Base-by-base conservation (phyloP, 805 yeast species). In the Candida maesae region DNA sequence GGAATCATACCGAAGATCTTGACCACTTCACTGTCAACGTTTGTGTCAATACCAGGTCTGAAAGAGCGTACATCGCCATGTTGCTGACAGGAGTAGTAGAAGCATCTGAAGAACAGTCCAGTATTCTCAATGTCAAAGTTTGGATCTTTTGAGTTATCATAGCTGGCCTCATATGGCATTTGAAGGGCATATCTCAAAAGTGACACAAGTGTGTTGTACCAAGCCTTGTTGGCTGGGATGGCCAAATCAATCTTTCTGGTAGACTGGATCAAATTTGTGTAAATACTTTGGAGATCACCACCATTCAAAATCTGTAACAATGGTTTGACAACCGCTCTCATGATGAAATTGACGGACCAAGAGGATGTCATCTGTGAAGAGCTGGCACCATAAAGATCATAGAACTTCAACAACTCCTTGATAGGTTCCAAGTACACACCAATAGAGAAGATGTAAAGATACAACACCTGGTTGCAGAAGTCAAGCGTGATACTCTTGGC, bases 351-450 rank as follows among this genome's bases (percentile, higher is more conserved):
- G 30, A 46, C 31, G 6, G 46, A 28, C 32, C 36, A 31, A 13
- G 40, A 32, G 2, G 52, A 42, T 2, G 33, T 20, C 23, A 46
- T 31, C 12, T 43, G 50, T 4, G 53, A 55, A 38, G 50, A 53
- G 17, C 36, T 46, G 42, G 44, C 44, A 33, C 51, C 48, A 31
- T 52, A 53, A 47, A 52, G 41, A 19, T 58, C 45, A 24, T 51
- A 50, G 37, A 47, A 47, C 55, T 61, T 64, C 33, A 67, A 39
- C 1, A 72, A 50, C 18, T 60, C 66, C 5, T 54, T 44, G 18
- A 63, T 29, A 1, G 78, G 72, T 35, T 71, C 74, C 16, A 67
- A 52, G 38, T 62, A 66, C 5, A 61, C 52, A 3, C 75, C 79
- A 45, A 73, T 44, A 4, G 69, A 59, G 17, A 61, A 49, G 25